Evolutionary conservation across 2,329 filamentous ascomycete genomes (phyloP).

Genomic region (Fusarium praegraminearum): DNA sequence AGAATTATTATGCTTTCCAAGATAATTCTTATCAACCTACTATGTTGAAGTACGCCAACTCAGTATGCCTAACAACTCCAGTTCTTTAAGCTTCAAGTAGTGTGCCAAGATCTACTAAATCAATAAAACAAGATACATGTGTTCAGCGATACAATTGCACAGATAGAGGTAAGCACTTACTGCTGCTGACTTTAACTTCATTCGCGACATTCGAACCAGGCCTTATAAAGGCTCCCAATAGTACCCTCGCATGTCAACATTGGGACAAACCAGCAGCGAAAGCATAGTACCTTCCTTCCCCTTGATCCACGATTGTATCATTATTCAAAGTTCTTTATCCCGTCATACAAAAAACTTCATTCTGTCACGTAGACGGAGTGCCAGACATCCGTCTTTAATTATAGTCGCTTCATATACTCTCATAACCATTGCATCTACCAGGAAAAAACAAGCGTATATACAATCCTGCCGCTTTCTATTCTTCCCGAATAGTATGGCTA

Average conservation of each 20-base stretch:
- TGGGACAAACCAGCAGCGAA: neutral
- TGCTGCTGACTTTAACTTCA: neutral
- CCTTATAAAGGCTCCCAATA: neutral
- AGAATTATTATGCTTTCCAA: neutral
- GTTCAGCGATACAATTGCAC: neutral
- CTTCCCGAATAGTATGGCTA: neutral
- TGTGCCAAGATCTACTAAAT: neutral
- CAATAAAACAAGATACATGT: neutral
- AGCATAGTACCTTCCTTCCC: too few relatives aligned
- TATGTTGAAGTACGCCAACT: neutral
- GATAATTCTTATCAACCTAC: neutral
- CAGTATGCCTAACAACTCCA: neutral
- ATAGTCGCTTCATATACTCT: neutral
- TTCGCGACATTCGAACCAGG: neutral
- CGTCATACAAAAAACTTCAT: neutral
- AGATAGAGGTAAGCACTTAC: neutral
- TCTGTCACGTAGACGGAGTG: neutral
- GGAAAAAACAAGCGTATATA: neutral
- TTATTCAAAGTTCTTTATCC: neutral
- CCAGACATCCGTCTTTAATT: neutral
- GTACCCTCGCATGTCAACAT: neutral
- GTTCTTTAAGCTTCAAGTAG: neutral
- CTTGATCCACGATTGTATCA: neutral
- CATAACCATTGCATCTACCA: neutral
- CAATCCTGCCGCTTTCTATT: neutral